Percentiles rank a stretch among this genome's conserved stretches.
Conservation (phyloP, 768 basidiomycete genomes). For the Rhizopogon sp. region DNA sequence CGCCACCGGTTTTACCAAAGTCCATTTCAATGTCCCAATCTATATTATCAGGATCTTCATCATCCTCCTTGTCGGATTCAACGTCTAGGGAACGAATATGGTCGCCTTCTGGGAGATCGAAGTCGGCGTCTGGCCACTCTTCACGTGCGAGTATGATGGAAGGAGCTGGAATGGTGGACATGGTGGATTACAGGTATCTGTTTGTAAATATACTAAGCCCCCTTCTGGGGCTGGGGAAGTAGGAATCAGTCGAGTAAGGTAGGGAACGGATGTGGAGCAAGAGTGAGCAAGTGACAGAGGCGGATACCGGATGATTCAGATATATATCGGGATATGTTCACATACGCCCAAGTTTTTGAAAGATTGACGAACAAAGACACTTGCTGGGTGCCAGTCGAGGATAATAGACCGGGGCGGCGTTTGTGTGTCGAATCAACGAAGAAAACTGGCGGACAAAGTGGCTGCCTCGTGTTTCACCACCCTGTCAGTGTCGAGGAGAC, state of each 20-base stretch:
- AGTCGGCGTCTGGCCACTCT: conserved; percentile 86
- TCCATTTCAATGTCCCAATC: conserved; percentile 84
- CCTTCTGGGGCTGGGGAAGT: conserved; percentile 12
- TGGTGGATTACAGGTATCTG: conserved; percentile 27
- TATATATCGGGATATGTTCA: conserved; percentile 3
- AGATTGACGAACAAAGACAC: conserved; percentile 7
- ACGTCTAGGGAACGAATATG: conserved; percentile 54
- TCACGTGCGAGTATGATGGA: conserved; percentile 51
- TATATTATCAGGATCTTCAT: conserved; percentile 42
- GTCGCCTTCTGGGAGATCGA: conserved; percentile 75
- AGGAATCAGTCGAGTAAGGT: conserved; percentile 10
- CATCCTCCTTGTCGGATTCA: conserved; percentile 61
- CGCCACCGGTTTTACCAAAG: conserved; percentile 51
- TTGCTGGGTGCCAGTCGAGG: not conserved
- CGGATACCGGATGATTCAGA: conserved; percentile 1
- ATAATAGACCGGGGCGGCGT: not conserved
- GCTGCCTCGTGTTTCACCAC: conserved; percentile 24
- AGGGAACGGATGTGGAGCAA: conserved; percentile 5
- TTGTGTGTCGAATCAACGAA: conserved; percentile 16
- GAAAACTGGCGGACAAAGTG: conserved; percentile 9
- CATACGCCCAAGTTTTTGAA: conserved; percentile 2
- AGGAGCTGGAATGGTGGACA: conserved; percentile 60
- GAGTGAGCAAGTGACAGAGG: not conserved
- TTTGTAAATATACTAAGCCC: conserved; percentile 17
- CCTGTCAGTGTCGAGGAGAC: not conserved